Evolutionary conservation across 768 basidiomycete genomes (phyloP), one percentile per base, ranked within the genome.

Genomic region (Clitopilus passeckerianus): DNA sequence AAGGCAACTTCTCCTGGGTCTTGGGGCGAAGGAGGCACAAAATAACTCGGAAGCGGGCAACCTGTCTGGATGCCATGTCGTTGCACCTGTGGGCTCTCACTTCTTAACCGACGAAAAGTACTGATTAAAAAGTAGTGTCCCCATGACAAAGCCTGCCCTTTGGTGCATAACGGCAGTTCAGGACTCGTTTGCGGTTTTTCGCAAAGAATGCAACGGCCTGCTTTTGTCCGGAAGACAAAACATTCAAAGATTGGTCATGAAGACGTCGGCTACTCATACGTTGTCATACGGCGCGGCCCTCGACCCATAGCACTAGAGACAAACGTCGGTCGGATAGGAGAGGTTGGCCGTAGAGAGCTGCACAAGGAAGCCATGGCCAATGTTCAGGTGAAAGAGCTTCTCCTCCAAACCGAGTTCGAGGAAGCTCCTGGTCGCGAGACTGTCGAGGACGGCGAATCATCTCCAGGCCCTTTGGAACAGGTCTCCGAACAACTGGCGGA

Each of bases 181-280:
- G 74, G 77, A 55, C 73, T 89, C 1, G 75, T 83, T 46, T 98
- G 96, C 67, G 86, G 89, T 16, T 97, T 95, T 73, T 83, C 85
- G 7, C 96, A 98, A 68, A 86, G 94, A 54, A 74, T 96, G 43
- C 92, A 95, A 68, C 83, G 92, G 22, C 95, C 96, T 9, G 74
- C 79, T 9, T 97, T 97, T 72, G 80, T 95, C 37, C 87, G 93
- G 27, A 80, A 77, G 60, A 98, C 95, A 18, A 98, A 97, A 70
- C 93, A 96, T 70, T 87, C 90, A 22, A 84, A 82, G 23, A 72
- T 82, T 33, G 94, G 93, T 1, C 91, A 95, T 62, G 94, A 96
- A 71, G 90, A 96, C 64, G 82, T 86, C 34, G 85, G 83, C 34
- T 98, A 95, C 70, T 92, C 93, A 16, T 99, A 99, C 69, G 83